phyloP scores from a whole-genome alignment of 768 basidiomycete species.

The Steccherinum ochraceum region DNA sequence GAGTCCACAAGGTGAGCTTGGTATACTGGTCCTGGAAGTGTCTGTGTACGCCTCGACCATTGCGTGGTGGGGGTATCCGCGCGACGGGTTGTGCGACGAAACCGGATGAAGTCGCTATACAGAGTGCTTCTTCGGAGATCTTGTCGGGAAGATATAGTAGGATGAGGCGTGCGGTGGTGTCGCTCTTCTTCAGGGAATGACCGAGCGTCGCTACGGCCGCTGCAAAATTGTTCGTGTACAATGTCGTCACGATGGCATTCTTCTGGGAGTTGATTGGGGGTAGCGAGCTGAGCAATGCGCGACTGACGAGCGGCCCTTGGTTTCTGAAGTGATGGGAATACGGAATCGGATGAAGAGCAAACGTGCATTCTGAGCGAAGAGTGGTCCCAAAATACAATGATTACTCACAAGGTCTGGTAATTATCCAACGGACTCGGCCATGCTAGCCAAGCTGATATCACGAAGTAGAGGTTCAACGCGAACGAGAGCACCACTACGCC shows the following conservation, averaged over 20 bases:
- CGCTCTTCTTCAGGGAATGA: slow-evolving; percentile 21
- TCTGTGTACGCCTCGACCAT: slow-evolving; percentile 20
- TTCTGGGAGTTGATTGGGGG: slow-evolving; percentile 9
- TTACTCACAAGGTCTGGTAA: slow-evolving; percentile 5
- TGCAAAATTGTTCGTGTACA: slow-evolving; percentile 27
- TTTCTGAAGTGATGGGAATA: slow-evolving; percentile 9
- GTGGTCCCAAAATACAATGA: background rate
- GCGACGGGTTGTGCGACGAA: slow-evolving; percentile 24
- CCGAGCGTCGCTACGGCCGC: slow-evolving; percentile 26
- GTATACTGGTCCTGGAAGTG: slow-evolving; percentile 31
- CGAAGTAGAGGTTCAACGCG: background rate
- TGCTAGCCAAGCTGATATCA: background rate
- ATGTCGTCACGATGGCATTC: slow-evolving; percentile 23
- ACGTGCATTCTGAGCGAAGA: background rate
- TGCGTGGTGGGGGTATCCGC: slow-evolving; percentile 26
- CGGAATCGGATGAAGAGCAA: background rate
- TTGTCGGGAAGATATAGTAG: slow-evolving; percentile 27
- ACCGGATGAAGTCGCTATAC: slow-evolving; percentile 23
- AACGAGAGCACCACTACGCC: background rate
- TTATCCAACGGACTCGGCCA: slow-evolving; percentile 5
- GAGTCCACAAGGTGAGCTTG: slow-evolving; percentile 29
- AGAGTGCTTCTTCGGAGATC: slow-evolving; percentile 24
- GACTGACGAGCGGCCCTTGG: slow-evolving; percentile 11
- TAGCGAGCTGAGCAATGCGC: background rate
- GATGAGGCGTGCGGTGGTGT: slow-evolving; percentile 23